Conservation (phyloP, 768 basidiomycete species). For the Solioccasus polychromus region DNA sequence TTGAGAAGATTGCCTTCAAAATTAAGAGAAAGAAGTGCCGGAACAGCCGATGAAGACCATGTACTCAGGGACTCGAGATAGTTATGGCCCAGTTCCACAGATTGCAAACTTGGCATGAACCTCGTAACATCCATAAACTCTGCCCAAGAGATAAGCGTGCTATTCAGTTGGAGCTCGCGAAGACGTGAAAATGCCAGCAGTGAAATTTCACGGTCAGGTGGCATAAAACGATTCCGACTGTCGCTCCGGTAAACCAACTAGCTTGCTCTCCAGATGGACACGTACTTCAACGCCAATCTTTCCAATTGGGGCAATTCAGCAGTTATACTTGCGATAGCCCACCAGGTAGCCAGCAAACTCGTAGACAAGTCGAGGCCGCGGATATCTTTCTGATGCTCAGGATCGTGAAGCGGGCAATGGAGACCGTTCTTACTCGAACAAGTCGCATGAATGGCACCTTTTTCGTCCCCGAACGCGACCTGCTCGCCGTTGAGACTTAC, state of each 20-base stretch:
- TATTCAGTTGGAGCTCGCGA: constrained; percentile 70
- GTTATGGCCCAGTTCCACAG: constrained; percentile 75
- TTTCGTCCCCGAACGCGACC: constrained; percentile 51
- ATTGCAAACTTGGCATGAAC: constrained; percentile 51
- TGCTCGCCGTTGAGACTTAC: constrained; percentile 73
- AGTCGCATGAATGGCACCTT: constrained; percentile 49
- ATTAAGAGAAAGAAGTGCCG: constrained; percentile 53
- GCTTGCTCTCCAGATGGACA: constrained; percentile 15
- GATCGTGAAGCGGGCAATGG: constrained; percentile 4
- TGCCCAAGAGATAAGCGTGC: constrained; percentile 68
- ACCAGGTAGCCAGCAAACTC: constrained; percentile 73
- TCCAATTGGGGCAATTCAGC: constrained; percentile 59
- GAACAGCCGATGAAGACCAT: constrained; percentile 9
- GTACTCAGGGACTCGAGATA: constrained; percentile 37
- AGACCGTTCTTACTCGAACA: constrained; percentile 61
- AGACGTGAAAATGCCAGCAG: constrained; percentile 47
- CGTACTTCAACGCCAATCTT: constrained; percentile 78
- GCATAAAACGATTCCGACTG: constrained; percentile 68
- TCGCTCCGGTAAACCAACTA: constrained; percentile 16
- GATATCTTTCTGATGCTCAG: constrained; percentile 48
- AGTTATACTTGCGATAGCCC: constrained; percentile 59
- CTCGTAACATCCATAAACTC: constrained; percentile 53
- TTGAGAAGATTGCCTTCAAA: constrained; percentile 64
- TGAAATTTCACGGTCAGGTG: constrained; percentile 35
- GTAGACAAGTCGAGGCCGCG: constrained; percentile 79